These are phyloP conservation scores for Bipolaris victoriae DNA, from an alignment of 2,329 filamentous ascomycete genomes.

Conservation along the genomic window DNA sequence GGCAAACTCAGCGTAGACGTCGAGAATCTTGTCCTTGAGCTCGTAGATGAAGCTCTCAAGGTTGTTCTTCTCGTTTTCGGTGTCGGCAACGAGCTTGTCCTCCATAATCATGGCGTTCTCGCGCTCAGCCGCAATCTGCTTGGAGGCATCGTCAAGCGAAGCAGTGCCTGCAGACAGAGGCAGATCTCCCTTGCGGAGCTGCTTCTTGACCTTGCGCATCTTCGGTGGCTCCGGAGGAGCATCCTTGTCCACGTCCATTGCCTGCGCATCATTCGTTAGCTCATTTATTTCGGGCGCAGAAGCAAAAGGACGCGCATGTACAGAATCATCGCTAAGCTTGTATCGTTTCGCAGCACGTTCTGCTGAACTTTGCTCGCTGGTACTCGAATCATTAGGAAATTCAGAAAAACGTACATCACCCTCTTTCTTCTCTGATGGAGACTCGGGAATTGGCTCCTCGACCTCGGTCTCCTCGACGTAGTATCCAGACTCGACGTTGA, in stretches of 20 bases:
- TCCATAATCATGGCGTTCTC: slow-evolving; percentile 94
- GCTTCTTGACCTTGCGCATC: slow-evolving; percentile 98
- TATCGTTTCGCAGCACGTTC: slow-evolving; percentile 43
- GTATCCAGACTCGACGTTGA: slow-evolving; percentile 97
- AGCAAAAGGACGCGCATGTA: slow-evolving; percentile 37
- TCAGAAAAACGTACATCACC: slow-evolving; percentile 68
- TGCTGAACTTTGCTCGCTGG: slow-evolving; percentile 26
- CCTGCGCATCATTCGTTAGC: slow-evolving; percentile 43
- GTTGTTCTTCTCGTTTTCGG: slow-evolving; percentile 99
- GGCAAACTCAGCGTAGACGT: slow-evolving; percentile 85
- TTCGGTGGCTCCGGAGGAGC: slow-evolving; percentile 63
- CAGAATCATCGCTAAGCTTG: slow-evolving; percentile 32
- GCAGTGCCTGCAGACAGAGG: slow-evolving; percentile 84
- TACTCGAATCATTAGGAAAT: slow-evolving; percentile 31
- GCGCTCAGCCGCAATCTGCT: slow-evolving; percentile 74
- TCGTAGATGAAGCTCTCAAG: slow-evolving; percentile 98
- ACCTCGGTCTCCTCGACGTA: slow-evolving; percentile 98
- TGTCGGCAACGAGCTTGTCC: slow-evolving; percentile 97
- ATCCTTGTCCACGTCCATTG: slow-evolving; percentile 50
- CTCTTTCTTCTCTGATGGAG: slow-evolving; percentile 65
- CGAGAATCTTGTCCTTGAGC: slow-evolving; percentile 91
- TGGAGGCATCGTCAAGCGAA: slow-evolving; percentile 73
- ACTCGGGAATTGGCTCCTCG: slow-evolving; percentile 85
- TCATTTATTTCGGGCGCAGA: slow-evolving; percentile 27
- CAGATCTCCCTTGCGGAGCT: slow-evolving; percentile 95